Evolutionary conservation across 2,329 filamentous ascomycete genomes (phyloP), one percentile per base, ranked within the genome.

Genomic region (Nothopassalora personata): DNA sequence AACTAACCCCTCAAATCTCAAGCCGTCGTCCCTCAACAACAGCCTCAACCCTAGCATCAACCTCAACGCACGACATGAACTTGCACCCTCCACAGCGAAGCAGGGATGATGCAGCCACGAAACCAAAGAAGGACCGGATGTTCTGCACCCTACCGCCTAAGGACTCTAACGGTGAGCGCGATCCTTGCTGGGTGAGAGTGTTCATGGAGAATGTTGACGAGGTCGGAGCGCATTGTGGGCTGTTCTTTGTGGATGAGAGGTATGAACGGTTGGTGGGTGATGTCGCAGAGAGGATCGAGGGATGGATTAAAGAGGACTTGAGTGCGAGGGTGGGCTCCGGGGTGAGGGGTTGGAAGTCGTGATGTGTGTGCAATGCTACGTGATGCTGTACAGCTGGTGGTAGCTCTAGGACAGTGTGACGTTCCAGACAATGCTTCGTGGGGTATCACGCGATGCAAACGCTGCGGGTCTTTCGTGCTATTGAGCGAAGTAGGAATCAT

Each of bases 151-250:
- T 93, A 3, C 90, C 83, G 0, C 76, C 88, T 0, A 79, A 78
- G 53, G 78, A 82, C 54, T 74, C 78, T 19, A 79, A 79, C 54
- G 85, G 84, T 6, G 76, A 79, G 60, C 76, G 80, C 47, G 90
- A 96, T 71, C 76, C 82, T 4, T 83, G 86, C 15, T 96, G 92
- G 91, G 77, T 91, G 0, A 80, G 86, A 48, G 83, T 96, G 2
- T 86, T 86, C 67, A 94, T 97, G 89, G 82, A 87, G 59, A 86
- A 85, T 54, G 85, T 94, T 61, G 91, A 96, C 70, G 90, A 96
- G 73, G 88, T 96, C 0, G 86, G 84, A 6, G 92, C 91, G 9
- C 91, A 96, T 71, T 93, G 90, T 62, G 87, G 88, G 0, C 76
- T 96, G 54, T 96, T 96, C 75, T 83, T 90, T 11, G 75, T 85